Conservation (phyloP, 202 grass and related monocot species). For the Schoenoplectus tabernaemontani region DNA sequence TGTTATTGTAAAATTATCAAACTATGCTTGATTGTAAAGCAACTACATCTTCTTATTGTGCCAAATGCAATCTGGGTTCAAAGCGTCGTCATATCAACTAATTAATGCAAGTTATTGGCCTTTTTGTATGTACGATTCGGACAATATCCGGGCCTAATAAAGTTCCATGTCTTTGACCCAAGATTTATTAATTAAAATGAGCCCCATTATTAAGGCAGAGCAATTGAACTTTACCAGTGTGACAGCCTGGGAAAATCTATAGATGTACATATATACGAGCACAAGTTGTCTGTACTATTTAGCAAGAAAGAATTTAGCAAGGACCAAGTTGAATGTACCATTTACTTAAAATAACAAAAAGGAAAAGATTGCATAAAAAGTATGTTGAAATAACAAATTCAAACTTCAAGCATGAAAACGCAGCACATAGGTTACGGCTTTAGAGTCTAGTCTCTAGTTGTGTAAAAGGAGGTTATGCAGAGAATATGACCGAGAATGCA, state of each 20-base stretch:
- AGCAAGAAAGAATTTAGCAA: background rate
- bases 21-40: too few species aligned
- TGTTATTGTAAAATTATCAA: background rate
- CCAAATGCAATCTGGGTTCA: background rate
- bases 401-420: slow-evolving; percentile 8
- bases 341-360: slow-evolving; percentile 1
- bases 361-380: background rate
- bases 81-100: background rate
- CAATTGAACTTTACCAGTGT: background rate
- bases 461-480: background rate
- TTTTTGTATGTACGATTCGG: background rate
- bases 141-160: background rate
- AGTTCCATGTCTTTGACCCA: background rate
- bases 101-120: background rate
- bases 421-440: background rate
- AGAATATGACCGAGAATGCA: background rate
- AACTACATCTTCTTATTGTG: too few species aligned
- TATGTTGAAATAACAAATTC: background rate
- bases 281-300: background rate
- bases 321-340: slow-evolving; percentile 14
- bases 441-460: too few species aligned
- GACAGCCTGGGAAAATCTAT: too few species aligned
- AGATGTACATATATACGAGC: background rate
- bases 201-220: background rate
- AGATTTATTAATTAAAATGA: background rate